Conservation (phyloP, 306 rosid species). For the Vigna hirtella region DNA sequence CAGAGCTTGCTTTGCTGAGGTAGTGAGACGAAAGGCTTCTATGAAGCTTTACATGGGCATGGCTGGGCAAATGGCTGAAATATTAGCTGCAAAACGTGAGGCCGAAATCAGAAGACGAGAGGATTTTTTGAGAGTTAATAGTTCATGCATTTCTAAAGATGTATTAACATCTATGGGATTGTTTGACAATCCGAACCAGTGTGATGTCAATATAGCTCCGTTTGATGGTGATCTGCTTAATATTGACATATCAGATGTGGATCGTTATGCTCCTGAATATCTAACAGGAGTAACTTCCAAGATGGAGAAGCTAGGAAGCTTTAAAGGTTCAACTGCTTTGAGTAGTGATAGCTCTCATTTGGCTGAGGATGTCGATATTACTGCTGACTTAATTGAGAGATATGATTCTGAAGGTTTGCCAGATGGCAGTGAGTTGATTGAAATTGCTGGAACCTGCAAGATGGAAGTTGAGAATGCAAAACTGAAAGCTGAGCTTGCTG, state of each 20-base stretch:
- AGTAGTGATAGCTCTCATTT: slow-evolving; percentile 67
- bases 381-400: slow-evolving; percentile 59
- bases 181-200: slow-evolving; percentile 81
- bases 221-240: slow-evolving; percentile 83
- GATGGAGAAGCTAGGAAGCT: slow-evolving; percentile 68
- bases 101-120: slow-evolving; percentile 77
- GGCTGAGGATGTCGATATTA: slow-evolving; percentile 60
- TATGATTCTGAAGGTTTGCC: slow-evolving; percentile 66
- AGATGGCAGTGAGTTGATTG: slow-evolving; percentile 80
- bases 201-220: slow-evolving; percentile 95
- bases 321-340: slow-evolving; percentile 61
- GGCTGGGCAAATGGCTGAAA: slow-evolving; percentile 99
- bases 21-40: slow-evolving; percentile 93
- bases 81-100: slow-evolving; percentile 88
- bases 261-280: slow-evolving; percentile 87
- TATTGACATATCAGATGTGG: slow-evolving; percentile 87
- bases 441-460: slow-evolving; percentile 94
- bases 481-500: slow-evolving; percentile 97
- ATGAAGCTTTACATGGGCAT: slow-evolving; percentile 97
- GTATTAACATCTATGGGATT: slow-evolving; percentile 88
- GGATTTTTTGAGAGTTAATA: slow-evolving; percentile 73
- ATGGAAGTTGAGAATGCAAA: slow-evolving; percentile 98
- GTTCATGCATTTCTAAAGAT: slow-evolving; percentile 80
- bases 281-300: slow-evolving; percentile 65
- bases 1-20: slow-evolving; percentile 96